Evolutionary conservation across 768 basidiomycete genomes (phyloP).

Genomic region (Crassisporium funariophilum): DNA sequence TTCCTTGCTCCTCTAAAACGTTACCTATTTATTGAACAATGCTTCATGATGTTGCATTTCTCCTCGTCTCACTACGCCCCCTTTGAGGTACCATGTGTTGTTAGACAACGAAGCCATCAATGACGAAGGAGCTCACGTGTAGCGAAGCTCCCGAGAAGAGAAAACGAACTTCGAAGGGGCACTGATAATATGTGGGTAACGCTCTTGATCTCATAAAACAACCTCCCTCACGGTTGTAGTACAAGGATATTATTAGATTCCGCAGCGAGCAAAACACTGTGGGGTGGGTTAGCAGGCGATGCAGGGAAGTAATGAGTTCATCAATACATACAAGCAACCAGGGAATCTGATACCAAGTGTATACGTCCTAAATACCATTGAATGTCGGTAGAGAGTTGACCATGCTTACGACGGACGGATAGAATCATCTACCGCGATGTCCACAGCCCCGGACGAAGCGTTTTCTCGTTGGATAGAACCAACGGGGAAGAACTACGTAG

Average conservation of each 20-base stretch:
- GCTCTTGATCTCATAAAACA: too few relatives aligned
- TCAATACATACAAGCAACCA: slow-evolving; percentile 10
- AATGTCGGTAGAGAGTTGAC: neutral
- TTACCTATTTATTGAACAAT: too few relatives aligned
- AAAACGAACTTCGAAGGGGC: too few relatives aligned
- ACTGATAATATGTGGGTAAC: too few relatives aligned
- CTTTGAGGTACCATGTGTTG: too few relatives aligned
- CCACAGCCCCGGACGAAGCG: neutral
- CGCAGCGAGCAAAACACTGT: slow-evolving; percentile 4
- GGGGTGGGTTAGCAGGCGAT: neutral
- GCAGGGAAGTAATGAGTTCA: neutral
- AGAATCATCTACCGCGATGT: slow-evolving; percentile 6
- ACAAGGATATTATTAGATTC: slow-evolving; percentile 4
- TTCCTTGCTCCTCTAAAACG: too few relatives aligned
- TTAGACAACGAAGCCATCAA: too few relatives aligned
- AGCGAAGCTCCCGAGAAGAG: too few relatives aligned
- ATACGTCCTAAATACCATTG: slow-evolving; percentile 6
- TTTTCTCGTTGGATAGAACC: slow-evolving; percentile 4
- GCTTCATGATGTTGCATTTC: too few relatives aligned
- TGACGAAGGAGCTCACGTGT: too few relatives aligned
- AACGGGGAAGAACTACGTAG: slow-evolving; percentile 4
- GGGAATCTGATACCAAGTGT: slow-evolving; percentile 8
- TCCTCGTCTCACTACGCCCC: too few relatives aligned
- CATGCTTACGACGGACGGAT: slow-evolving; percentile 4
- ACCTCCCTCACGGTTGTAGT: slow-evolving; percentile 4